A percentile compares a stretch with the other conserved stretches of the same genome.
Conservation (phyloP, 257 asterid species). For the Scutellaria galericulata region DNA sequence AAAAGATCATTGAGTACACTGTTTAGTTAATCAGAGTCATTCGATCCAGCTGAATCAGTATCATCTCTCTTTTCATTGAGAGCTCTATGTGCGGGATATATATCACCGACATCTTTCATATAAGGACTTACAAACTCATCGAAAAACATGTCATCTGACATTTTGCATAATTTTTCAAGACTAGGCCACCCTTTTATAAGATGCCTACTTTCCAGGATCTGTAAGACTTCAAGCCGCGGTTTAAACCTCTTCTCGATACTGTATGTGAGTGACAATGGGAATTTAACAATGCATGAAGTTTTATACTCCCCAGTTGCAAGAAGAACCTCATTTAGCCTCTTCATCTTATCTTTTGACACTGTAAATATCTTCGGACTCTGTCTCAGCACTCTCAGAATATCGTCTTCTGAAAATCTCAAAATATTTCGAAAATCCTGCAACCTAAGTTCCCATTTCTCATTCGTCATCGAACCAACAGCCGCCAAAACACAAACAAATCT, state of each 20-base stretch:
- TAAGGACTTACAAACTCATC: constrained; percentile 39
- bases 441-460: constrained; percentile 43
- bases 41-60: not conserved
- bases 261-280: constrained; percentile 35
- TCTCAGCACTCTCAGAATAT: constrained; percentile 34
- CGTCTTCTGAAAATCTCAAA: constrained; percentile 46
- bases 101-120: constrained; percentile 20
- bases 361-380: constrained; percentile 35
- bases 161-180: constrained; percentile 8
- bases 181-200: constrained; percentile 39
- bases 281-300: constrained; percentile 25
- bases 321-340: constrained; percentile 34
- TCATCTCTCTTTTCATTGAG: not conserved
- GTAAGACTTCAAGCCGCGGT: constrained; percentile 45
- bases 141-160: constrained; percentile 25
- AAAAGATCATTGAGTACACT: not conserved
- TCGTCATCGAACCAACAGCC: constrained; percentile 33
- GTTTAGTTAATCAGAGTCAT: not conserved
- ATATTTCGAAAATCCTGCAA: constrained; percentile 37
- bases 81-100: not conserved
- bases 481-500: constrained; percentile 41
- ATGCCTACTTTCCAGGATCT: constrained; percentile 38
- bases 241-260: constrained; percentile 46
- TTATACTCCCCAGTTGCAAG: constrained; percentile 41
- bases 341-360: constrained; percentile 39